Evolutionary conservation across 176 grass and related monocot genomes (phyloP), one percentile per base, ranked within the genome.

Genomic region (Rhynchospora pubera): DNA sequence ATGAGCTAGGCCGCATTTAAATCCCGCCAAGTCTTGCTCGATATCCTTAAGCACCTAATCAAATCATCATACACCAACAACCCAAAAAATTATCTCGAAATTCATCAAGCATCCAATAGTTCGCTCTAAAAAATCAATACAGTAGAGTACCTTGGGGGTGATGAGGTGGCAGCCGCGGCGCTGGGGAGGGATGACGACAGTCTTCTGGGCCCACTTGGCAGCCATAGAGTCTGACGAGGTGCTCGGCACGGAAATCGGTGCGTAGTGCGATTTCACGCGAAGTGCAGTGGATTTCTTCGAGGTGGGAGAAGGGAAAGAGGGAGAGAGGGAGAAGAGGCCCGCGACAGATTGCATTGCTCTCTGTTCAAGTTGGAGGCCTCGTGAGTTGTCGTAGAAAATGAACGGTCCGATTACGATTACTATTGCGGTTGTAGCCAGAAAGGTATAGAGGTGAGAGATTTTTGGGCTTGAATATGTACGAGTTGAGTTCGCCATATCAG

Each of bases 161-260:
- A 98, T 87, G 87, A 98, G 92, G 81, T 94, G 92, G 84, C 95
- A 98, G 4, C 95, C 95, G 65, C 95, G 95, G 74, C 92, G 82
- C 74, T 94, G 90, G 23, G 88, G 79, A 55, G 95, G 95, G 85
- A 98, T 84, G 72, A 98, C 85, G 44, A 98, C 82, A 26, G 90
- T 94, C 87, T 74, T 98, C 87, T 98, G 95, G 53, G 95, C 87
- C 95, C 95, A 98, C 34, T 90, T 90, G 68, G 85, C 83, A 15
- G 79, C 82, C 90, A 91, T 58, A 15, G 95, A 30, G 4, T 84
- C 88, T n/a, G 90, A 46, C 4, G 66, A 67, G 19, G 85, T 55
- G 2, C 78, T 64, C 30, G 85, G 71, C 11, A 86, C 77, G 45
- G 88, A 34, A 11, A 81, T 79, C 48, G 89, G 88, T 44, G 87